Evolutionary conservation across 192 early-diverging fungal genomes (phyloP).

Genomic region (Phlyctochytrium arcticum): DNA sequence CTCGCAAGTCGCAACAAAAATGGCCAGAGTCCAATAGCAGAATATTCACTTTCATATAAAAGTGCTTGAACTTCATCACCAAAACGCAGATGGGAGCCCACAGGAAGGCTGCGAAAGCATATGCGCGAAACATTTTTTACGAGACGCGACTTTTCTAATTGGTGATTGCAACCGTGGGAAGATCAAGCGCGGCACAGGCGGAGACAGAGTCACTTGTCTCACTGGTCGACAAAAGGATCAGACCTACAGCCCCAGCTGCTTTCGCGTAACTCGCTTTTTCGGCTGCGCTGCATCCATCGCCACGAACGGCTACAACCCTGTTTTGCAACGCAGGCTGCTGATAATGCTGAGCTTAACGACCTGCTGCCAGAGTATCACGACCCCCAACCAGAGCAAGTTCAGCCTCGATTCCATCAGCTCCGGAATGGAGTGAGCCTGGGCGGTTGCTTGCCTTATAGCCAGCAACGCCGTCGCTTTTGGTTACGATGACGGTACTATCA

Average conservation of each 20-base stretch:
- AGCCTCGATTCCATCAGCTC: conserved; percentile 56
- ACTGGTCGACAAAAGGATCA: conserved; percentile 2
- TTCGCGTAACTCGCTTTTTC: conserved; percentile 21
- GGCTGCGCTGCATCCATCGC: neutral
- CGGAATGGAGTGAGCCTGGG: conserved; percentile 95
- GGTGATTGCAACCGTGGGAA: conserved; percentile 17
- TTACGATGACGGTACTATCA: conserved; percentile 94
- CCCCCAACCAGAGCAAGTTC: neutral
- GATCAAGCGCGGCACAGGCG: too few species aligned
- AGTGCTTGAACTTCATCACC: too few species aligned
- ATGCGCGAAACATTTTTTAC: too few species aligned
- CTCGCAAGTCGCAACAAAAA: too few species aligned
- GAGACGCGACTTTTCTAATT: too few species aligned
- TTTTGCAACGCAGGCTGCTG: neutral
- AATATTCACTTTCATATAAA: too few species aligned
- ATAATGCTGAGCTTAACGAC: neutral
- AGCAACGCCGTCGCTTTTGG: conserved; percentile 93
- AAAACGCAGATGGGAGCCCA: too few species aligned
- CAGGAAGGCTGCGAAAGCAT: too few species aligned
- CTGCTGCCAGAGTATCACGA: neutral
- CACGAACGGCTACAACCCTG: neutral
- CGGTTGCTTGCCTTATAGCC: conserved; percentile 78
- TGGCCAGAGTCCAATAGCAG: too few species aligned
- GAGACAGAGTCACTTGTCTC: neutral
- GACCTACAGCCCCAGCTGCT: conserved; percentile 20